Percentiles rank a stretch among this genome's conserved stretches.
These are phyloP conservation scores for Linanthus parryae DNA, from an alignment of 148 eudicot species.

Conservation along the genomic window DNA sequence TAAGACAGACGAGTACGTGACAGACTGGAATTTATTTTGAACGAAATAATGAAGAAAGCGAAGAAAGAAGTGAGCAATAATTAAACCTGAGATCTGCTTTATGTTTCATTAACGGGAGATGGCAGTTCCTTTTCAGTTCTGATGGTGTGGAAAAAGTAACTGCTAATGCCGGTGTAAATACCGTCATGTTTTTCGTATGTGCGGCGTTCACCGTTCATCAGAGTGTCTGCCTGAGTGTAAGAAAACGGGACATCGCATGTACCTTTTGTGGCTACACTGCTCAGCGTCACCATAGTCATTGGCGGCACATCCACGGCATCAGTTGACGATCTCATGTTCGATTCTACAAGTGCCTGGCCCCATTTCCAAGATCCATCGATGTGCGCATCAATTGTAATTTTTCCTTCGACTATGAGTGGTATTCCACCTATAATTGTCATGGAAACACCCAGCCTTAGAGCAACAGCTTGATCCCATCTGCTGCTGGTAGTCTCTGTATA, in stretches of 20 bases:
- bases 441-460: neutral
- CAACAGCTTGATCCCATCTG: neutral
- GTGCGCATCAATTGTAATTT: neutral
- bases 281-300: neutral
- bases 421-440: neutral
- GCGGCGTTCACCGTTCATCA: neutral
- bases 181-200: too few species aligned
- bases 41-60: too few species aligned
- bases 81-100: too few species aligned
- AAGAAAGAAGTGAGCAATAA: too few species aligned
- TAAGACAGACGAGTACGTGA: too few species aligned
- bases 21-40: too few species aligned
- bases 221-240: neutral
- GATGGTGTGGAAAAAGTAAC: too few species aligned
- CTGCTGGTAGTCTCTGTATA: neutral
- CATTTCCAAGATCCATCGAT: neutral
- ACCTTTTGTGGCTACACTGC: neutral
- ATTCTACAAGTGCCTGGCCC: neutral
- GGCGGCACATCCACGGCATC: neutral
- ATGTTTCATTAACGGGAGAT: too few species aligned
- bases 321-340: neutral
- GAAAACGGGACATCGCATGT: neutral
- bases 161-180: too few species aligned
- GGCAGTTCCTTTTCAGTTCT: too few species aligned
- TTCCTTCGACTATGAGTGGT: neutral